Conservation (phyloP, 2,329 filamentous ascomycete genomes). For the Phoma herbarum region DNA sequence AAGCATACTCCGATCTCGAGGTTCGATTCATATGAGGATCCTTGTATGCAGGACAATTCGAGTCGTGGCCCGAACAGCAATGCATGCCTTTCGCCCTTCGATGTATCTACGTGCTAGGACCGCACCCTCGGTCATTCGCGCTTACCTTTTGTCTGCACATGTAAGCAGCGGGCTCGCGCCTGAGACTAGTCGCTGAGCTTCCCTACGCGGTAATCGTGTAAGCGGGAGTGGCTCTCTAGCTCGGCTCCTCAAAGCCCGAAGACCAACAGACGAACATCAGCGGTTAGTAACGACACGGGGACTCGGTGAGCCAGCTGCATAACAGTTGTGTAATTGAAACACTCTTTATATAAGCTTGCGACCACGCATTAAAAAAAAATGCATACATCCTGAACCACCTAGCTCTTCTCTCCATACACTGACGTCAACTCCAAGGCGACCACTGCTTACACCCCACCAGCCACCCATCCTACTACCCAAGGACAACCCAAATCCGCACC, state of each 20-base stretch:
- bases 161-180: conserved; percentile 2
- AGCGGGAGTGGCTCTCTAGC: conserved; percentile 1
- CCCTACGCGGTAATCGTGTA: neutral
- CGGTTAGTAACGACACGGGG: conserved; percentile 1
- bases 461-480: neutral
- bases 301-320: neutral
- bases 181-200: conserved; percentile 1
- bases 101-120: too few relatives aligned
- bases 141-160: neutral
- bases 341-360: too few relatives aligned
- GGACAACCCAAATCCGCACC: neutral
- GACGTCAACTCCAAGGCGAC: conserved; percentile 8
- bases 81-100: too few relatives aligned
- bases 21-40: too few relatives aligned
- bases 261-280: conserved; percentile 3
- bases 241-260: conserved; percentile 17
- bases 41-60: too few relatives aligned
- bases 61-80: too few relatives aligned
- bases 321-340: neutral
- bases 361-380: too few relatives aligned
- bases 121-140: neutral
- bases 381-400: too few relatives aligned
- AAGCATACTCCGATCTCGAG: too few relatives aligned
- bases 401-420: too few relatives aligned
- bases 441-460: neutral